Conservation (phyloP, 1,284 basidiomycete genomes). For the Malassezia nana region DNA sequence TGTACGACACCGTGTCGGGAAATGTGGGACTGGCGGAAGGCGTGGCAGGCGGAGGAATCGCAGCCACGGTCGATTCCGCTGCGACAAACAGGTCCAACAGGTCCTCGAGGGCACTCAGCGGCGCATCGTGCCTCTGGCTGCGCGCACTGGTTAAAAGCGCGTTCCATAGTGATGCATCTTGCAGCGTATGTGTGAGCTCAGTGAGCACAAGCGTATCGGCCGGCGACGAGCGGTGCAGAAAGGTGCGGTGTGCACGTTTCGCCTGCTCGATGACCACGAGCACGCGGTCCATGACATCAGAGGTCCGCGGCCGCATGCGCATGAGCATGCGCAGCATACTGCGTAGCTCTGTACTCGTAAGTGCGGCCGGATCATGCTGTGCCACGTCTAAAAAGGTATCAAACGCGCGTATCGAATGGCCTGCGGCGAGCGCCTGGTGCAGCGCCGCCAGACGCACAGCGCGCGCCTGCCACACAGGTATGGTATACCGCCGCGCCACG, state of each 20-base stretch:
- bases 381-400: slow-evolving; percentile 11
- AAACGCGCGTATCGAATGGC: not conserved
- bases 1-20: slow-evolving; percentile 14
- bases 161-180: slow-evolving; percentile 16
- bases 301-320: not conserved
- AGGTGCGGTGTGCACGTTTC: slow-evolving; percentile 1
- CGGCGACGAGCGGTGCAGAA: not conserved
- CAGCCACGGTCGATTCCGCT: not conserved
- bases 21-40: not conserved
- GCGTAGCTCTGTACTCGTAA: slow-evolving; percentile 11
- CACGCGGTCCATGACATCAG: not conserved
- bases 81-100: slow-evolving; percentile 13
- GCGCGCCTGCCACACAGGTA: slow-evolving; percentile 5
- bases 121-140: not conserved
- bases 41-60: not conserved
- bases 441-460: slow-evolving; percentile 6
- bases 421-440: slow-evolving; percentile 2
- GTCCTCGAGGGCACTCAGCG: not conserved
- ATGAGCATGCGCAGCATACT: slow-evolving; percentile 10
- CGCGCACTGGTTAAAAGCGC: slow-evolving; percentile 2
- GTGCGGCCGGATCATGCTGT: not conserved
- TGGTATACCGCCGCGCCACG: too few species aligned
- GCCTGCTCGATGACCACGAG: slow-evolving; percentile 14
- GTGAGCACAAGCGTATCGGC: slow-evolving; percentile 5
- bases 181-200: slow-evolving; percentile 5